Percentiles rank a stretch among this genome's conserved stretches.
Evolutionary conservation across 768 basidiomycete genomes (phyloP).

Genomic region (Pleurotus ostreatus): DNA sequence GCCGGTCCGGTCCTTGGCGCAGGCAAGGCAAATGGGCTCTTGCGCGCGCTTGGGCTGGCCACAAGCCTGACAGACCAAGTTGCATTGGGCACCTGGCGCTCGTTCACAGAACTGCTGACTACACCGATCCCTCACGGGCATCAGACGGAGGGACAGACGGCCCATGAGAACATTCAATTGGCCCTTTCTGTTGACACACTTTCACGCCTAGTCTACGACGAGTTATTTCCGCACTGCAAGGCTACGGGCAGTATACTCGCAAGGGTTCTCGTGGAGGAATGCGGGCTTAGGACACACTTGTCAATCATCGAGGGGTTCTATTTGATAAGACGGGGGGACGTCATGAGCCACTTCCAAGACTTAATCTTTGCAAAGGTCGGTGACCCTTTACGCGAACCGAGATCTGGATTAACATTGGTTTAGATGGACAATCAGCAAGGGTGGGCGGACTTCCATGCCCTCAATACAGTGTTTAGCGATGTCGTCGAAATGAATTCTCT

Average conservation of each 20-base stretch:
- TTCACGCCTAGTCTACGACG: conserved; percentile 59
- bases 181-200: conserved; percentile 61
- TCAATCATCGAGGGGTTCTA: conserved; percentile 63
- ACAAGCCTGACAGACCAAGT: conserved; percentile 16
- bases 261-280: conserved; percentile 61
- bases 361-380: conserved; percentile 69
- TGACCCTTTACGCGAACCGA: neutral
- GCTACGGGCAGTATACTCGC: conserved; percentile 48
- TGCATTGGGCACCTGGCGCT: conserved; percentile 31
- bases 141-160: neutral
- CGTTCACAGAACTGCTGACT: conserved; percentile 38
- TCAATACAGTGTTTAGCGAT: conserved; percentile 75
- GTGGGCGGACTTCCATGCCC: conserved; percentile 82
- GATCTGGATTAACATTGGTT: neutral
- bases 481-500: conserved; percentile 45
- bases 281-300: conserved; percentile 61
- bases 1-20: conserved; percentile 57
- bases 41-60: conserved; percentile 53
- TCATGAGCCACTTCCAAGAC: conserved; percentile 70
- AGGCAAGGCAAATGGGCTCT: conserved; percentile 75
- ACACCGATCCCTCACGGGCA: conserved; percentile 8
- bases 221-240: conserved; percentile 53
- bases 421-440: conserved; percentile 72
- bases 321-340: conserved; percentile 76
- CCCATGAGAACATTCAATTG: conserved; percentile 21